Conservation (phyloP, 2,329 filamentous ascomycete genomes). For the Trichoderma guizhouense region DNA sequence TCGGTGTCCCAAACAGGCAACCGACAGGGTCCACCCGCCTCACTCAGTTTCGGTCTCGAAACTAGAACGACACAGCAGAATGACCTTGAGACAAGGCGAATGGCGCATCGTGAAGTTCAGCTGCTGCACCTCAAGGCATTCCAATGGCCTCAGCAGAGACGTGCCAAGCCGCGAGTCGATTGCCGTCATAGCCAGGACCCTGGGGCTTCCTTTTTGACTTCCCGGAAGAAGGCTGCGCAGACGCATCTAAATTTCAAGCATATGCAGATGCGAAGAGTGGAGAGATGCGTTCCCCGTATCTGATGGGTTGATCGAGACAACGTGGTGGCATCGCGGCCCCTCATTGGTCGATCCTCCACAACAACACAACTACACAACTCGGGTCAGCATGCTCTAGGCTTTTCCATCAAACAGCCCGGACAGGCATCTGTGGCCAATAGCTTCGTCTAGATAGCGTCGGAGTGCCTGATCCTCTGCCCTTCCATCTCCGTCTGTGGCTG, state of each 20-base stretch:
- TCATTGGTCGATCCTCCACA: slow-evolving; percentile 17
- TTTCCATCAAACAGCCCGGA: background rate
- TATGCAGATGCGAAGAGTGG: slow-evolving; percentile 1
- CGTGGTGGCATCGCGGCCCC: slow-evolving; percentile 5
- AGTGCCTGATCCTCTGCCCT: slow-evolving; percentile 5
- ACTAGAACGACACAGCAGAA: background rate
- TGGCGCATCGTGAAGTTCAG: background rate
- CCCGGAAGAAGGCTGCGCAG: background rate
- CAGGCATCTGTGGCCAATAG: slow-evolving; percentile 16
- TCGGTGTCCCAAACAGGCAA: slow-evolving; percentile 18
- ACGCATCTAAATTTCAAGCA: slow-evolving; percentile 13
- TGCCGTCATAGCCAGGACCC: background rate
- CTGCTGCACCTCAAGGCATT: background rate
- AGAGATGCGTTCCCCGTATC: slow-evolving; percentile 5
- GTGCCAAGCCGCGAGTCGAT: background rate
- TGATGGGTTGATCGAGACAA: slow-evolving; percentile 9
- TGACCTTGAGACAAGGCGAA: background rate
- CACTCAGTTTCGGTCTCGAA: slow-evolving; percentile 12
- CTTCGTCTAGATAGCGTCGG: background rate
- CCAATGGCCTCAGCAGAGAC: background rate
- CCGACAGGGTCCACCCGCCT: background rate
- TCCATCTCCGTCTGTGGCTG: slow-evolving; percentile 17
- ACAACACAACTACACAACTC: background rate
- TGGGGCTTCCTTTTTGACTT: background rate
- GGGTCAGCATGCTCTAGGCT: slow-evolving; percentile 2